A percentile compares a stretch with the other conserved stretches of the same genome.
Conservation (phyloP, 305 asterid species). For the Fraxinus ornus region DNA sequence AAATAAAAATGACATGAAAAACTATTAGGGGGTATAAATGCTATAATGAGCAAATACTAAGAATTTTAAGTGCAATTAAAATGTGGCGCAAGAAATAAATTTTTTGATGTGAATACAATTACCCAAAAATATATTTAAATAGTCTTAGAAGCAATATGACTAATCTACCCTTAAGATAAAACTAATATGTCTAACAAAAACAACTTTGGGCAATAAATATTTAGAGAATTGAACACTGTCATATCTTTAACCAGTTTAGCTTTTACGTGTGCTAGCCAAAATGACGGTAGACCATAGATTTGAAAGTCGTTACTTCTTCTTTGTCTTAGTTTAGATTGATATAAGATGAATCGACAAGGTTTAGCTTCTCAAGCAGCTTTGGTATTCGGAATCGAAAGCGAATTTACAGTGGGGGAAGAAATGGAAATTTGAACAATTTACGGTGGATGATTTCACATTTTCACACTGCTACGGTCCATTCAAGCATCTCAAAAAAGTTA, state of each 20-base stretch:
- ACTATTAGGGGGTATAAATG: no score
- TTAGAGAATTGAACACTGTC: not conserved
- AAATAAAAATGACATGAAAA: no score
- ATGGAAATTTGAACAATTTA: not conserved
- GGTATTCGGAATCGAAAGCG: not conserved
- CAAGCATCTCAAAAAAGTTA: slow-evolving; percentile 19
- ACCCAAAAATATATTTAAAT: no score
- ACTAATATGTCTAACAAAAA: not conserved
- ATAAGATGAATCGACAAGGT: not conserved
- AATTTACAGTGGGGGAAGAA: not conserved
- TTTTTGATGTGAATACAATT: no score
- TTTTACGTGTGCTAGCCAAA: not conserved
- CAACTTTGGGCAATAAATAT: not conserved
- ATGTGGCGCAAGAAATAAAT: no score
- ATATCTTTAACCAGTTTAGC: not conserved
- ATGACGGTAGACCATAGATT: not conserved
- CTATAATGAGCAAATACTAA: no score
- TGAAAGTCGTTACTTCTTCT: not conserved
- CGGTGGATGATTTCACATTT: not conserved
- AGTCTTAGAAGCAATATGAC: no score
- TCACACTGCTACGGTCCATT: not conserved
- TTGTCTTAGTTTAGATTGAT: not conserved
- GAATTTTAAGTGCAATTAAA: no score
- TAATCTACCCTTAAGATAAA: no score
- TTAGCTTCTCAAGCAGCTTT: not conserved